Percentiles rank a stretch among this genome's conserved stretches.
phyloP scores from a whole-genome alignment of 805 yeast species.

The Lachancea kluyveri region DNA sequence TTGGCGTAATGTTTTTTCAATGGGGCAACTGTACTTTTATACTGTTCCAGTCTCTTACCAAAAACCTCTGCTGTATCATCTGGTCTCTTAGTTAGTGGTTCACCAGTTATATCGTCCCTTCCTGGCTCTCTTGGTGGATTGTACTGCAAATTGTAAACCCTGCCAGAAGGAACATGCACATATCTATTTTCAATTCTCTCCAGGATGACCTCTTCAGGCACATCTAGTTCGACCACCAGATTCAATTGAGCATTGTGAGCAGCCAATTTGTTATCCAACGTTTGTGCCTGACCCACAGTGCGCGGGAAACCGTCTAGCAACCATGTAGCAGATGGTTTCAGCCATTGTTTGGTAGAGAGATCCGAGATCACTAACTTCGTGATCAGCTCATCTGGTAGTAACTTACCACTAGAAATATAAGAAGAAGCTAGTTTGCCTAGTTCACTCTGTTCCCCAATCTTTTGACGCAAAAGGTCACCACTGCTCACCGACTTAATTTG shows the following conservation, averaged over 20 bases:
- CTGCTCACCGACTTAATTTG: constrained; percentile 60
- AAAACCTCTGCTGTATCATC: constrained; percentile 81
- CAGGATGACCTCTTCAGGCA: constrained; percentile 77
- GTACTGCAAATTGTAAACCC: constrained; percentile 79
- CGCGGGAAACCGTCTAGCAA: constrained; percentile 91
- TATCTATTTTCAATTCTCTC: constrained; percentile 79
- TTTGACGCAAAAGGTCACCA: constrained; percentile 74
- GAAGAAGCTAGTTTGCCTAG: constrained; percentile 53
- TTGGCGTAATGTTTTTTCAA: constrained; percentile 54
- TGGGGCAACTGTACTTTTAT: constrained; percentile 54
- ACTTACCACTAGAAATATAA: constrained; percentile 54
- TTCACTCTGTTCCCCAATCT: constrained; percentile 48
- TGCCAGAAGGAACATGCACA: constrained; percentile 79
- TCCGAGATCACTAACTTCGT: constrained; percentile 50
- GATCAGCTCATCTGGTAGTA: constrained; percentile 72
- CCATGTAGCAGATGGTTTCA: constrained; percentile 46
- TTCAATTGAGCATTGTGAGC: constrained; percentile 44
- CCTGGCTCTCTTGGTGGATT: constrained; percentile 85
- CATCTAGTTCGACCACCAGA: constrained; percentile 78
- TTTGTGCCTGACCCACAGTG: constrained; percentile 64
- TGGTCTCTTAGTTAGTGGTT: constrained; percentile 66
- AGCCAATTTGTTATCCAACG: constrained; percentile 41
- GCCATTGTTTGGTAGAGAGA: constrained; percentile 26
- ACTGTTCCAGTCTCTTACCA: constrained; percentile 56
- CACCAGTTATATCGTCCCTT: constrained; percentile 85